Evolutionary conservation across 2,329 filamentous ascomycete genomes (phyloP), one percentile per base, ranked within the genome.

Genomic region (Colletotrichum phormii): DNA sequence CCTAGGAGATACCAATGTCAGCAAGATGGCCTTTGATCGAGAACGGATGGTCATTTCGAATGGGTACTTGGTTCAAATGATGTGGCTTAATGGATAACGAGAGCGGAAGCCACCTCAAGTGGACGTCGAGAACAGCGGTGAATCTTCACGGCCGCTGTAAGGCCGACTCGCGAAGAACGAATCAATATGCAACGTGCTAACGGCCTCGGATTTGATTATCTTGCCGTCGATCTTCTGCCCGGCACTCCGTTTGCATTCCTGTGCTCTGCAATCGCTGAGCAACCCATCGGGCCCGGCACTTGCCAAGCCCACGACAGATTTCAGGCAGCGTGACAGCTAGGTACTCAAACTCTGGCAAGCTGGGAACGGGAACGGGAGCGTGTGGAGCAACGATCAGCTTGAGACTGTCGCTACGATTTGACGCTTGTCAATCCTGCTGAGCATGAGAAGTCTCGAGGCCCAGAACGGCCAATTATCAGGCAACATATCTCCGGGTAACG

Each of bases 191-290:
- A 49, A 55, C 62, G 51, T 31, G 33, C 13, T 18, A 26, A 49
- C 29, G 22, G 53, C 8, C 6, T 58, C 24, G 35, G 7, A 18
- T 13, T 58, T 22, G 35, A 13, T 35, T 4, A 24, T 13, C 18
- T n/a, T 22, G 13, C 24, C 29, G 46, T 22, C 12, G n/a, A 35
- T 18, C 29, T 22, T n/a, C 61, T 42, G 37, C 37, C 31, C 13
- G 24, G 31, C 33, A 24, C 54, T 58, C 63, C 63, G 63, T 58
- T 65, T 65, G 63, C 53, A 26, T 58, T 33, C 18, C 24, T 4
- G 22, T 29, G 18, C 22, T 9, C 51, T 31, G 8, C 5, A 29
- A 24, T 13, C 62, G 13, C 18, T 33, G 5, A 35, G 26, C 35
- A 58, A 33, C 53, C 33, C 29, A 12, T 12, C 31, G 24, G 18